Evolutionary conservation across 2,329 filamentous ascomycete genomes (phyloP), one percentile per base, ranked within the genome.

Genomic region (Paramyrothecium sp.): DNA sequence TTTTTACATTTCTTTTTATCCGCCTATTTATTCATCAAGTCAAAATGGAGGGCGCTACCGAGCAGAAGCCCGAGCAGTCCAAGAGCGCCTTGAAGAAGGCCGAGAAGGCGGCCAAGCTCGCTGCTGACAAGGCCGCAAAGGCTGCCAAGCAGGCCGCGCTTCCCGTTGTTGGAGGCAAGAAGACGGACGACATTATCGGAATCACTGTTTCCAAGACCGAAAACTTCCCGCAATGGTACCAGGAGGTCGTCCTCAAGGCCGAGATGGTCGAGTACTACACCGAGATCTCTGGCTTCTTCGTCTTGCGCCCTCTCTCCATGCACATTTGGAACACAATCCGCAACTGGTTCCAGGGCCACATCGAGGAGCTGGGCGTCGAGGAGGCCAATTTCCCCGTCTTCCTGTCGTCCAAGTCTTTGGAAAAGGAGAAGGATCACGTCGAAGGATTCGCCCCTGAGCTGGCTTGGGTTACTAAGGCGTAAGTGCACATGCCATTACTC

Each of bases 351-450:
- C 81, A 84, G 65, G 78, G 80, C 65, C 85, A 87, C 66, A 99
- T 98, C 73, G 93, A 96, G 82, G 87, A 84, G 53, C 85, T 98
- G 81, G 93, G 92, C 56, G 94, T 98, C 56, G 91, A 95, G 75
- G 96, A 99, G 80, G 90, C 91, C 72, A 97, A 92, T 74, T 99
- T 99, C 76, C 95, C 95, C 59, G 89, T 99, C 74, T 99, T 97
- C 78, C 86, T 99, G 63, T 96, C 92, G 19, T 82, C 91, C 70
- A 96, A 96, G 77, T 96, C 96, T 46, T 79, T 99, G 62, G 83
- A 86, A 71, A 85, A 85, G 72, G 93, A 97, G 77, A 97, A 97
- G 83, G 91, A 95, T 69, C 95, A 99, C 74, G 90, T 99, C 61
- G 94, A 99, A 75, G 95, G 95, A n/a, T 99, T 99, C 73, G 95